Evolutionary conservation across 441 rosid species (phyloP).

Genomic region (Croton laevigatus): DNA sequence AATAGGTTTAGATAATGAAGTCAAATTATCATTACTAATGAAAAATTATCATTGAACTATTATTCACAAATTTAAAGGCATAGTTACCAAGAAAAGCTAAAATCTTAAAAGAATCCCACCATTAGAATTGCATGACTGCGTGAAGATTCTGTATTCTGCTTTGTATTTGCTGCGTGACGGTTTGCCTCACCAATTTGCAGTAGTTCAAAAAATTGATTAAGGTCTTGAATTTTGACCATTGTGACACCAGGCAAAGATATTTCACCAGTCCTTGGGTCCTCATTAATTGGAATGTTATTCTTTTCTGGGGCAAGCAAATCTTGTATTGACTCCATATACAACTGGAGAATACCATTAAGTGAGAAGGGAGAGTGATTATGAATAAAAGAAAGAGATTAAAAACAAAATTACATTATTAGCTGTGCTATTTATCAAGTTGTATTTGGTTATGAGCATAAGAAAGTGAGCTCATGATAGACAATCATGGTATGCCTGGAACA

Average conservation of each 20-base stretch:
- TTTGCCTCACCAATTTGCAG: slow-evolving; percentile 81
- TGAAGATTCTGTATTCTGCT: slow-evolving; percentile 89
- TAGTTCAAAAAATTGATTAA: slow-evolving; percentile 65
- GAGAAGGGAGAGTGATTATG: slow-evolving; percentile 5
- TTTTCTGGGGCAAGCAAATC: slow-evolving; percentile 89
- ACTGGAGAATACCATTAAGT: slow-evolving; percentile 36
- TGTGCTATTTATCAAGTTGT: background rate
- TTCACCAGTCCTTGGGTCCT: slow-evolving; percentile 80
- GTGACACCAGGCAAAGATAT: slow-evolving; percentile 74
- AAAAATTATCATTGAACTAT: slow-evolving; percentile 14
- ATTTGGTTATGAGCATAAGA: slow-evolving; percentile 5
- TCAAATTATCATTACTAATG: background rate
- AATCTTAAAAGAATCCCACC: slow-evolving; percentile 38
- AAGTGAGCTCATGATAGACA: background rate
- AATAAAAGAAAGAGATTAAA: background rate
- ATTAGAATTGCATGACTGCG: slow-evolving; percentile 93
- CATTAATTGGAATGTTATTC: slow-evolving; percentile 60
- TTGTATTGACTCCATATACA: slow-evolving; percentile 89
- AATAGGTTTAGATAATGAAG: slow-evolving; percentile 9
- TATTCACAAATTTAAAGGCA: background rate
- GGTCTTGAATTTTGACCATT: slow-evolving; percentile 49
- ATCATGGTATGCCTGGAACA: background rate
- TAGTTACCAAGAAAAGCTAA: slow-evolving; percentile 8
- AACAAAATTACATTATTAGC: background rate
- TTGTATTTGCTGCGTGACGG: slow-evolving; percentile 87